Evolutionary conservation across 2,329 filamentous ascomycete species (phyloP), one percentile per base, ranked within the genome.

Genomic region (Diaporthe sp.): DNA sequence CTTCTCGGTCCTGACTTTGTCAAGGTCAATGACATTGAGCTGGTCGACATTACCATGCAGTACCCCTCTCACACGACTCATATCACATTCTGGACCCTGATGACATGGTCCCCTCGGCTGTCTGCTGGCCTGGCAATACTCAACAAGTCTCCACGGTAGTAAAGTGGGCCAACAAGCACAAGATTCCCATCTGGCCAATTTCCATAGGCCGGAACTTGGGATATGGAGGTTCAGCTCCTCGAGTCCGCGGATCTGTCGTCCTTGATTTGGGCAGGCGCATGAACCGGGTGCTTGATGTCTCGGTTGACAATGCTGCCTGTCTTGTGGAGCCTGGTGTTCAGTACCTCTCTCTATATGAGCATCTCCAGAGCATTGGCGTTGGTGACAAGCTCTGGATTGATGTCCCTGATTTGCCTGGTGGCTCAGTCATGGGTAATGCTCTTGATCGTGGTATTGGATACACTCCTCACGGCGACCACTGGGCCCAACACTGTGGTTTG

Each of bases 271-370:
- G 55, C 31, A 37, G 55, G 55, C 55, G 55, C 28, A 58, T 58
- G 55, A 58, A 58, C 4, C 55, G 55, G 3, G 55, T 58, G 17
- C 55, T 58, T n/a, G 55, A 58, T 37, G 31, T 58, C 31, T 58
- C 55, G 55, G 55, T 58, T 58, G 55, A 58, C 55, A 58, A 58
- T 58, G 31, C 55, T 37, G 55, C 55, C 55, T 58, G 55, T 58
- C 55, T 58, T 58, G 55, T 58, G 9, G 55, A 58, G 17, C 55
- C 31, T 13, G 55, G 55, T 37, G 55, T 58, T 12, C 55, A 58
- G 55, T 58, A 58, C 31, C 17, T 58, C 8, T 13, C 28, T 12
- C 55, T 58, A 8, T 58, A 58, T 28, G 55, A 58, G 8, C 55
- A 58, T 17, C 55, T 58, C 55, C 55, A 58, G 17, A 58, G 7